phyloP scores from a whole-genome alignment of 1,139 yeast species.

The Geotrichum australiense region DNA sequence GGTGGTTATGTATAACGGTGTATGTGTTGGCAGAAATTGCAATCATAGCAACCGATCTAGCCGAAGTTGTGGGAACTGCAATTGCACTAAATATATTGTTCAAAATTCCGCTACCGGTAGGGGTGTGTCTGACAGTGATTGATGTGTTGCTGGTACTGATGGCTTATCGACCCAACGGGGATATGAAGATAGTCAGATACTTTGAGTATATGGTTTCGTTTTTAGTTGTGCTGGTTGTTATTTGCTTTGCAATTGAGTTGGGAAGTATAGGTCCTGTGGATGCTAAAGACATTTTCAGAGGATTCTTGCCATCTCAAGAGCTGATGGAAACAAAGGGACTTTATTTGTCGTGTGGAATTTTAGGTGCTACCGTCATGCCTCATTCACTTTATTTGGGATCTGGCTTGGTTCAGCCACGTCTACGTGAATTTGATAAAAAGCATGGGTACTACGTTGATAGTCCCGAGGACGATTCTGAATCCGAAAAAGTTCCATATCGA shows the following conservation, averaged over 20 bases:
- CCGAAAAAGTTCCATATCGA: constrained; percentile 31
- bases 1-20: constrained; percentile 48
- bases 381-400: constrained; percentile 71
- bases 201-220: constrained; percentile 63
- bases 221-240: constrained; percentile 60
- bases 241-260: constrained; percentile 66
- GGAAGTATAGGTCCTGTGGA: constrained; percentile 45
- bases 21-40: constrained; percentile 75
- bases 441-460: constrained; percentile 35
- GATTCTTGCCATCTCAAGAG: constrained; percentile 60
- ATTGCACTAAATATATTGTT: constrained; percentile 67
- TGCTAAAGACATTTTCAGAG: constrained; percentile 52
- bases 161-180: constrained; percentile 67
- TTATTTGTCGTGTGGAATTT: constrained; percentile 66
- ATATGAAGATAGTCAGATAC: constrained; percentile 53
- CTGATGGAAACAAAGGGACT: constrained; percentile 59
- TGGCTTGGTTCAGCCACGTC: constrained; percentile 66
- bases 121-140: constrained; percentile 61
- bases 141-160: constrained; percentile 69
- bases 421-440: constrained; percentile 49
- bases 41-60: constrained; percentile 76
- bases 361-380: constrained; percentile 84
- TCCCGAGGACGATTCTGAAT: constrained; percentile 33
- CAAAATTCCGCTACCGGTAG: constrained; percentile 68
- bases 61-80: constrained; percentile 86